These are phyloP conservation scores for Termitomyces sp. DNA, from an alignment of 768 basidiomycete species.

Conservation along the genomic window DNA sequence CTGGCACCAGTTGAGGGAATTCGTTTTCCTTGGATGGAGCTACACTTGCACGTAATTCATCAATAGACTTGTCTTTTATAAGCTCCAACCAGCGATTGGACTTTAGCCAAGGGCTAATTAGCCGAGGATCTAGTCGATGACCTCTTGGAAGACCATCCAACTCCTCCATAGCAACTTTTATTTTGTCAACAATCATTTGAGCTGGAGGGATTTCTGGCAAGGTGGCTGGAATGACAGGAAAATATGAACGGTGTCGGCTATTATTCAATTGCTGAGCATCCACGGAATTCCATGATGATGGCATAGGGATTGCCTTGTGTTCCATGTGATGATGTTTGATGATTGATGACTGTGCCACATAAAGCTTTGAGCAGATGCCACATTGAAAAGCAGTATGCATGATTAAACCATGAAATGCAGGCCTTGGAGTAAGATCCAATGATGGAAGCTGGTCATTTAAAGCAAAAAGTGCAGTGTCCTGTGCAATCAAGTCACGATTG, in stretches of 20 bases:
- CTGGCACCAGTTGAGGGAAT: no score
- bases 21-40: no score
- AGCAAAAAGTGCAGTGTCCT: no score
- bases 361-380: background rate
- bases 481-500: no score
- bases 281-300: background rate
- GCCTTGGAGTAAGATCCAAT: background rate
- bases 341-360: background rate
- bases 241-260: background rate
- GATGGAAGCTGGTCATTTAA: background rate
- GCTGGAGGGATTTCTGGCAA: fast-evolving
- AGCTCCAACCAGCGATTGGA: no score
- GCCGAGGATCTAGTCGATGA: no score
- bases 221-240: background rate
- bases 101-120: no score
- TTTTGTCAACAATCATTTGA: no score
- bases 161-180: no score
- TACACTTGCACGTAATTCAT: no score
- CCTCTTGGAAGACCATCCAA: no score
- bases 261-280: background rate
- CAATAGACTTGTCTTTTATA: no score
- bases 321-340: background rate
- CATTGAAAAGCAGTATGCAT: background rate
- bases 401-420: background rate
- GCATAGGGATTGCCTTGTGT: background rate